phyloP scores from a whole-genome alignment of 2,329 filamentous ascomycete species.

The Neonectria faginata region DNA sequence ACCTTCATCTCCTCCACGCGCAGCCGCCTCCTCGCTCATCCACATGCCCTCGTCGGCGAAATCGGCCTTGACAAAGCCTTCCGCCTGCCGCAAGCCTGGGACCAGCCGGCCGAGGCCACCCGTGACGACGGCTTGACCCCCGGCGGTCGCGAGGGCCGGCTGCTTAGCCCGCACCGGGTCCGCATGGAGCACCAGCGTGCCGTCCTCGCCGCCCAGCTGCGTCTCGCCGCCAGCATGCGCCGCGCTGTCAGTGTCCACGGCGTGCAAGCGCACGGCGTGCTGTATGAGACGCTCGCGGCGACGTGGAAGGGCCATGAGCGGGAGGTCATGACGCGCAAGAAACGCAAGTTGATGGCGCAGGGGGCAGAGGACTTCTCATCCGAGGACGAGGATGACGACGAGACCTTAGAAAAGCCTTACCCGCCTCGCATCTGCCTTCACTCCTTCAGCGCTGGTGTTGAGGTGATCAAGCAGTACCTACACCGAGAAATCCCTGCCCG shows the following conservation, averaged over 20 bases:
- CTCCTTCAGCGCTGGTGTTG: conserved; percentile 85
- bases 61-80: conserved; percentile 83
- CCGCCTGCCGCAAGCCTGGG: conserved; percentile 74
- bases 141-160: conserved; percentile 76
- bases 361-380: conserved; percentile 61
- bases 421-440: conserved; percentile 93
- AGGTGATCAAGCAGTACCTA: conserved; percentile 82
- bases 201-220: conserved; percentile 76
- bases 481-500: conserved; percentile 77
- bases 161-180: conserved; percentile 75
- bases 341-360: conserved; percentile 63
- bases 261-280: conserved; percentile 79
- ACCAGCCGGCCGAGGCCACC: conserved; percentile 48
- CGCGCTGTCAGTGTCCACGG: conserved; percentile 78
- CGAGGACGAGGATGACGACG: conserved; percentile 52
- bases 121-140: conserved; percentile 64
- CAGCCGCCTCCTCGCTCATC: conserved; percentile 65
- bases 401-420: conserved; percentile 67
- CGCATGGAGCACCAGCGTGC: conserved; percentile 75
- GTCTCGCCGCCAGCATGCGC: conserved; percentile 74
- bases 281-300: conserved; percentile 73
- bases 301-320: conserved; percentile 79
- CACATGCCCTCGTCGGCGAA: conserved; percentile 78
- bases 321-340: conserved; percentile 68
- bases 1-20: conserved; percentile 68